Percentiles rank a stretch among this genome's conserved stretches.
Evolutionary conservation across 129 eudicot genomes (phyloP).

Genomic region (sunflower (Helianthus annuus)): HanXRQr2.0-SUNRISE NC_035436.2:145831547-145832046

Average conservation of each 20-base stretch:
- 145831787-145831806: slow-evolving; percentile 13
- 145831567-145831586: slow-evolving; percentile 24
- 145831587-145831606: slow-evolving; percentile 6
- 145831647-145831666: slow-evolving; percentile 26
- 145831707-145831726: slow-evolving; percentile 43
- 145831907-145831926: slow-evolving; percentile 20
- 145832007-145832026: slow-evolving; percentile 26
- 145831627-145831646: slow-evolving; percentile 12
- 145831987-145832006: slow-evolving; percentile 37
- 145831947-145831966: slow-evolving; percentile 20
- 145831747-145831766: slow-evolving; percentile 23
- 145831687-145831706: slow-evolving; percentile 33
- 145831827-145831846: slow-evolving; percentile 28
- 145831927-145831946: slow-evolving; percentile 31
- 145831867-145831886: slow-evolving; percentile 48
- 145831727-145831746: slow-evolving; percentile 31
- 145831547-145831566: slow-evolving; percentile 21
- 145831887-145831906: slow-evolving; percentile 30
- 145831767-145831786: slow-evolving; percentile 24
- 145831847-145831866: slow-evolving; percentile 48
- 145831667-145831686: slow-evolving; percentile 36
- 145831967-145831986: slow-evolving; percentile 37
- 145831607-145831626: slow-evolving; percentile 1
- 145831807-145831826: slow-evolving; percentile 33
- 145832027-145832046: slow-evolving; percentile 29